Percentiles rank a stretch among this genome's conserved stretches.
Evolutionary conservation across 768 basidiomycete genomes (phyloP).

Genomic region (Pulveroboletus sp.): DNA sequence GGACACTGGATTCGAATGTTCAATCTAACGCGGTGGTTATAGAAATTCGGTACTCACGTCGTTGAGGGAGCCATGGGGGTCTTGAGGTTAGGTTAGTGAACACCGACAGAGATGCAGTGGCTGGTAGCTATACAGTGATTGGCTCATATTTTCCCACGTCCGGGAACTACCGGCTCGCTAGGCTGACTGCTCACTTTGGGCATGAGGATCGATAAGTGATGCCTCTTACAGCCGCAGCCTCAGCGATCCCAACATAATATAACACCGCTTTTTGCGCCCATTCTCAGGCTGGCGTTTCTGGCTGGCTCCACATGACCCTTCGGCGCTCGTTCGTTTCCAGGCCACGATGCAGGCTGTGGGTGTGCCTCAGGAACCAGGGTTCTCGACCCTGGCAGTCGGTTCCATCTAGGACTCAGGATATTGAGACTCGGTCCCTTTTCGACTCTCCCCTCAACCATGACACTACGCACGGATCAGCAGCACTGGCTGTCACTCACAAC

Average conservation of each 20-base stretch:
- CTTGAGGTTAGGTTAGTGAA: conserved; percentile 36
- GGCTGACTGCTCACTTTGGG: too few species aligned
- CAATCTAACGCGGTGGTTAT: background rate
- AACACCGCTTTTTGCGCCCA: too few species aligned
- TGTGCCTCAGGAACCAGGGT: conserved; percentile 8
- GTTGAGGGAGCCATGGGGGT: conserved; percentile 47
- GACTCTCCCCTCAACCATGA: conserved; percentile 8
- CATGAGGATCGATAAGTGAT: too few species aligned
- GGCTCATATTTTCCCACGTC: conserved; percentile 25
- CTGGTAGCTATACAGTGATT: conserved; percentile 37
- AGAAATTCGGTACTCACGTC: conserved; percentile 39
- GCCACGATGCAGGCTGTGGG: background rate
- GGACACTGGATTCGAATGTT: conserved; percentile 33
- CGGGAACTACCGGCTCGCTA: background rate
- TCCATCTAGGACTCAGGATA: background rate
- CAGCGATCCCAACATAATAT: too few species aligned
- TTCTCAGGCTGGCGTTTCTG: too few species aligned
- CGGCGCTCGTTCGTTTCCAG: background rate
- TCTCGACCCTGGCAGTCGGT: background rate
- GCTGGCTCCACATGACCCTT: too few species aligned
- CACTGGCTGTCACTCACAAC: conserved; percentile 16
- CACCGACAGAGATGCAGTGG: conserved; percentile 25
- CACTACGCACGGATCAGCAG: background rate
- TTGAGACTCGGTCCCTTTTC: background rate
- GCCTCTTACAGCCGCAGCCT: too few species aligned